Evolutionary conservation across 371 early-diverging fungal species (phyloP).

Genomic region (Entomophthora muscae): DNA sequence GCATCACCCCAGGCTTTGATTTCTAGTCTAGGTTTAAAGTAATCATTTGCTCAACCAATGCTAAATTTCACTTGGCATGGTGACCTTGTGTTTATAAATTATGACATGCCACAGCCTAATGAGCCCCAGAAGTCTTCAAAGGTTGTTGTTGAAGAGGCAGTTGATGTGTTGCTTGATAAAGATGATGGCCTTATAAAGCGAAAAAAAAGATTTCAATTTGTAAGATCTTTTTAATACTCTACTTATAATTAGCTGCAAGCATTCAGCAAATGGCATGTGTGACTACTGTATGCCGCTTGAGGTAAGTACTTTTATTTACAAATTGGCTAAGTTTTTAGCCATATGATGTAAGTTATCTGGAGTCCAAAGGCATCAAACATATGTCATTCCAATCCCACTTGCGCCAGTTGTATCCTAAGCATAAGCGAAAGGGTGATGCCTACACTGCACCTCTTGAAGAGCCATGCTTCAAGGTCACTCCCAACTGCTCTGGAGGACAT

Average conservation of each 20-base stretch:
- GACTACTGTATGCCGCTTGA: constrained; percentile 94
- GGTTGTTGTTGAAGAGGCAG: constrained; percentile 40
- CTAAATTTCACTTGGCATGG: constrained; percentile 40
- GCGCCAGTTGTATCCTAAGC: constrained; percentile 44
- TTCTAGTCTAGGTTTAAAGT: not conserved
- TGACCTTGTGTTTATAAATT: constrained; percentile 50
- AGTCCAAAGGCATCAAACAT: constrained; percentile 87
- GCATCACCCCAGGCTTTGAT: not conserved
- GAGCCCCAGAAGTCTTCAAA: constrained; percentile 8
- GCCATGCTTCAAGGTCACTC: constrained; percentile 52
- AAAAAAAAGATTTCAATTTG: constrained; percentile 62
- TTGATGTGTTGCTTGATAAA: constrained; percentile 68
- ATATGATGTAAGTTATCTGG: constrained; percentile 68
- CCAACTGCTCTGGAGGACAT: constrained; percentile 67
- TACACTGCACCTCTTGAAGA: constrained; percentile 72
- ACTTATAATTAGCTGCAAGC: constrained; percentile 55
- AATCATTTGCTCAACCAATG: not conserved
- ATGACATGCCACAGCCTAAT: constrained; percentile 21
- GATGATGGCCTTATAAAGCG: constrained; percentile 69
- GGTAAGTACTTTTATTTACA: constrained; percentile 16
- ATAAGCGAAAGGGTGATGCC: constrained; percentile 17
- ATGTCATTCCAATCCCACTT: constrained; percentile 91
- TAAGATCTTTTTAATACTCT: constrained; percentile 18
- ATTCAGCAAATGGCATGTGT: constrained; percentile 86
- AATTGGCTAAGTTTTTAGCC: constrained; percentile 35